Percentiles rank a stretch among this genome's conserved stretches.
Evolutionary conservation across 306 rosid genomes (phyloP).

Genomic region (Benincasa hispida): DNA sequence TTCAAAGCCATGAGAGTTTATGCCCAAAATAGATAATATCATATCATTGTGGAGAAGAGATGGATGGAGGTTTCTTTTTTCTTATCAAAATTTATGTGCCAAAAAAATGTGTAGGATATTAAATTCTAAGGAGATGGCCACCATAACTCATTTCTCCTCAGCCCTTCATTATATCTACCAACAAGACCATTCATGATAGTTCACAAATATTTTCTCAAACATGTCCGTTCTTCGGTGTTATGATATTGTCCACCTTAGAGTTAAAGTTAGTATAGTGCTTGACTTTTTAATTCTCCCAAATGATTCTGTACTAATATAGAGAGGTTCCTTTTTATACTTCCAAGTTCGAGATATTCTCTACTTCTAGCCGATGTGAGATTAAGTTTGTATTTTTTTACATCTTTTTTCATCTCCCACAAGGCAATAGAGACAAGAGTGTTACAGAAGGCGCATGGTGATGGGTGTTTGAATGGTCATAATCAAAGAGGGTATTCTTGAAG

Average conservation of each 20-base stretch:
- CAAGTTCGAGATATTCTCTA: not conserved
- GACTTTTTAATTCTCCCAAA: not conserved
- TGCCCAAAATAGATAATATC: too few relatives aligned
- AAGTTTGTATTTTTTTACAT: not conserved
- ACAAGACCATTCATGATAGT: too few relatives aligned
- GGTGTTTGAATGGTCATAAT: slow-evolving; percentile 22
- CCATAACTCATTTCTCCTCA: too few relatives aligned
- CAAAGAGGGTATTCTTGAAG: slow-evolving; percentile 22
- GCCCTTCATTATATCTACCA: too few relatives aligned
- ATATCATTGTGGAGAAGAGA: too few relatives aligned
- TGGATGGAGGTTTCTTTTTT: too few relatives aligned
- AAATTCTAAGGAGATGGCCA: too few relatives aligned
- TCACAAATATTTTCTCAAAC: not conserved
- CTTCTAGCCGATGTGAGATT: not conserved
- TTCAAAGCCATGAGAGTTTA: too few relatives aligned
- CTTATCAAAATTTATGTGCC: too few relatives aligned
- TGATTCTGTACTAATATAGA: not conserved
- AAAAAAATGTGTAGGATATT: too few relatives aligned
- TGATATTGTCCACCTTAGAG: not conserved
- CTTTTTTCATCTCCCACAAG: not conserved
- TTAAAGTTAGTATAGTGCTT: not conserved
- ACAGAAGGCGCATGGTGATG: not conserved
- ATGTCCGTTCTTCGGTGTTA: too few relatives aligned
- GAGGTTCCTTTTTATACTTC: not conserved
- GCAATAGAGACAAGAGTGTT: not conserved